Percentiles rank a stretch among this genome's conserved stretches.
Conservation (phyloP, 768 basidiomycete species). For the Porphyrellus cyaneotinctus region DNA sequence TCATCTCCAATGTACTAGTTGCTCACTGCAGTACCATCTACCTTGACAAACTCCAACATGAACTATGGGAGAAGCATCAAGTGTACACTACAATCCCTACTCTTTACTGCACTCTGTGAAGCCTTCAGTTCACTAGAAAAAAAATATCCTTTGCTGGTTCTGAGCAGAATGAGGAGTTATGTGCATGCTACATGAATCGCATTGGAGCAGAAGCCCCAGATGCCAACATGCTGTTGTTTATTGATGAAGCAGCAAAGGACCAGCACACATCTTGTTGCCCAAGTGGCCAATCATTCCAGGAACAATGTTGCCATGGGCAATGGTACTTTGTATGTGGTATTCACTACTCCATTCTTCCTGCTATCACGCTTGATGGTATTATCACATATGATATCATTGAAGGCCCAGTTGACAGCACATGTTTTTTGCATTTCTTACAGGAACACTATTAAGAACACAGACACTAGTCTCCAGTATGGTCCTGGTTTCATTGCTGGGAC, state of each 20-base stretch:
- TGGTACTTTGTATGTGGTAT: constrained; percentile 10
- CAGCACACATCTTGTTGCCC: neutral
- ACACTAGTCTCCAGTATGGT: no score
- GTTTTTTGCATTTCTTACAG: constrained; percentile 8
- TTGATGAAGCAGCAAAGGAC: constrained; percentile 18
- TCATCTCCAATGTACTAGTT: neutral
- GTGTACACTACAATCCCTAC: neutral
- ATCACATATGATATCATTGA: constrained; percentile 12
- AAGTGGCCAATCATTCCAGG: neutral
- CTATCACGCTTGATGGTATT: constrained; percentile 18
- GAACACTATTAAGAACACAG: no score
- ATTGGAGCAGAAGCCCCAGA: constrained; percentile 10
- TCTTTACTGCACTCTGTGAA: neutral
- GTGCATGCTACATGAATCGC: constrained; percentile 7
- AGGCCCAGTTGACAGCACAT: constrained; percentile 8
- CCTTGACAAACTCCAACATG: neutral
- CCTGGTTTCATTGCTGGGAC: no score
- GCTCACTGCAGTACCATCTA: neutral
- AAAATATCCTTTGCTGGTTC: constrained; percentile 1
- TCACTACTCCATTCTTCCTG: constrained; percentile 12
- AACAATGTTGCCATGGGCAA: neutral
- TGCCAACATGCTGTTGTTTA: constrained; percentile 22
- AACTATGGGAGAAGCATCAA: neutral
- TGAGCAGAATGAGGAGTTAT: constrained; percentile 7
- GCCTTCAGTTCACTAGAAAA: constrained; percentile 6